Evolutionary conservation across 169 alveolate species (phyloP), one percentile per base, ranked within the genome.

Genomic region (Cyclospora cayetanensis): DNA sequence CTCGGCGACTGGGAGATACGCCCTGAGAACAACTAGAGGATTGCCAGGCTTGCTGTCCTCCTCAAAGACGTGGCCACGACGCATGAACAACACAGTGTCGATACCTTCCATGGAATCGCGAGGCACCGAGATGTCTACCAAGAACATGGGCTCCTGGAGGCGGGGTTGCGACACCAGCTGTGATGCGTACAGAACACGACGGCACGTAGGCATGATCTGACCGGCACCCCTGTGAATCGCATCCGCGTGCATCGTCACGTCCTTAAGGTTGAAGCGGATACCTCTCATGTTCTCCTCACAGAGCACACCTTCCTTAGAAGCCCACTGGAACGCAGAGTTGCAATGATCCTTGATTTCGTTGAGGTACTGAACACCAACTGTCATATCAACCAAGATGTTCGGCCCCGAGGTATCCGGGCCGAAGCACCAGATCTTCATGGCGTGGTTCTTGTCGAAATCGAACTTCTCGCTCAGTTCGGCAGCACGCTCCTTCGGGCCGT

Each of bases 181-280:
- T 85, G 99, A 96, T 20, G 99, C 99, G 95, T 98, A 98, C 95
- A 97, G 96, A 91, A 98, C 99, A 90, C 99, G 97, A 93, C 99
- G 97, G 93, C 99, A 96, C 22, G 99, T 97, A 12, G 99, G 99
- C 97, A 98, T 97, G 95, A 99, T 97, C 97, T 99, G 99, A 12
- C 99, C 99, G 25, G 99, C 99, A 68, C 99, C 99, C 37, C 98
- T 98, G 96, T 99, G 99, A 92, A 99, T 98, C 27, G 99, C 99
- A 93, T 99, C 99, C 42, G 99, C 99, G 97, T 99, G 99, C 97
- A 99, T 95, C 79, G 98, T 97, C 65, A 98, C 99, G 94, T 99
- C 99, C 91, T 96, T 93, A 68, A 99, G 94, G 98, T 98, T 98
- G 97, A 99, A 98, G 90, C 99, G 97, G 85, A 98, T 96, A 74